Conservation (phyloP, 768 basidiomycete species). For the Omphalotus guepiniiformis region DNA sequence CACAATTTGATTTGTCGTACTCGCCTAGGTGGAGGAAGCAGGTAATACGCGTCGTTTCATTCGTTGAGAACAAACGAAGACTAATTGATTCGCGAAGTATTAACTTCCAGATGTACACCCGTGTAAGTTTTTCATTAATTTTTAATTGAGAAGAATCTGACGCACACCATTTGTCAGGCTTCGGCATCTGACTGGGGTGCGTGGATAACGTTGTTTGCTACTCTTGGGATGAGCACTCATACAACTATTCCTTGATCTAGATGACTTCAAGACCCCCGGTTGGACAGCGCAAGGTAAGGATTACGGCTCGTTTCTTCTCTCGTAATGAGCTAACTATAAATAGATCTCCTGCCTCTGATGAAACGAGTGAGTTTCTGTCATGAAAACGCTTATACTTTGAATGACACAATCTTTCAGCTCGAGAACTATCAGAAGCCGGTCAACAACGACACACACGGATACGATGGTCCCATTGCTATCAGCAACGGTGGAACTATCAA, state of each 20-base stretch:
- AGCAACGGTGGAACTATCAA: constrained; percentile 65
- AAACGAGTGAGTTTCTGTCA: constrained; percentile 44
- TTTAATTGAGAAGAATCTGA: neutral
- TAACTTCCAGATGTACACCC: constrained; percentile 79
- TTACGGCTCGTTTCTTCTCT: neutral
- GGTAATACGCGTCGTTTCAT: constrained; percentile 25
- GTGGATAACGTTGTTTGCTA: constrained; percentile 11
- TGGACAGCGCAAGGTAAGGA: constrained; percentile 58
- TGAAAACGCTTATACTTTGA: neutral
- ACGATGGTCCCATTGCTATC: constrained; percentile 71
- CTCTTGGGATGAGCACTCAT: neutral
- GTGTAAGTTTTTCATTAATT: constrained; percentile 31
- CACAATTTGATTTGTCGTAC: too few relatives aligned
- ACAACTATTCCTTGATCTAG: constrained; percentile 30
- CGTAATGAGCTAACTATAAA: constrained; percentile 5
- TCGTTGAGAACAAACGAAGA: neutral
- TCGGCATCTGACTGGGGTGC: constrained; percentile 69
- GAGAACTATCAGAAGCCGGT: constrained; percentile 75
- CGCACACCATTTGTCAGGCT: constrained; percentile 38
- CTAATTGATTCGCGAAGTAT: constrained; percentile 37
- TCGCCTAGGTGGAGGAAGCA: constrained; percentile 50
- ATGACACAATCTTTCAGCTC: constrained; percentile 32
- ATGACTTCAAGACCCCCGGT: constrained; percentile 69
- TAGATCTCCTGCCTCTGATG: constrained; percentile 69
- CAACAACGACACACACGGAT: constrained; percentile 66